Evolutionary conservation across 257 asterid genomes (phyloP).

Genomic region (Prunella vulgaris): DNA sequence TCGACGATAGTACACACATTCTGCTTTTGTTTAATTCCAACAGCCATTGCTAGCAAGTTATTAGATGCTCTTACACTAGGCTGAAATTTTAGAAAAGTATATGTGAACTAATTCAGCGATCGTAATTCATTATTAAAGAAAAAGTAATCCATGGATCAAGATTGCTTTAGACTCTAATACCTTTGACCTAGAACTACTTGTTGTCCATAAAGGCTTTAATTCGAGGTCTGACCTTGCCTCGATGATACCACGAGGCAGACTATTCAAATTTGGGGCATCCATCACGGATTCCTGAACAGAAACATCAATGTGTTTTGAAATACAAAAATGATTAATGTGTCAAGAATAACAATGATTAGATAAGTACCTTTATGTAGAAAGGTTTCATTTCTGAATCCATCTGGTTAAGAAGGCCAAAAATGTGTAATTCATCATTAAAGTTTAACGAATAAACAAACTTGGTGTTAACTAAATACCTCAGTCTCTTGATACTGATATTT

Average conservation of each 20-base stretch:
- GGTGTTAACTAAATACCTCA: constrained; percentile 52
- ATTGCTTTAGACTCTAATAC: constrained; percentile 23
- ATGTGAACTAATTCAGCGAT: too few species aligned
- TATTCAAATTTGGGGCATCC: constrained; percentile 34
- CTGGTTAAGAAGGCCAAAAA: constrained; percentile 51
- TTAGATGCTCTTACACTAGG: constrained; percentile 28
- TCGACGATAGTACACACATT: constrained; percentile 62
- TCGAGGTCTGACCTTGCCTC: constrained; percentile 81
- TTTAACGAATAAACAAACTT: too few species aligned
- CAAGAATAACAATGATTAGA: neutral
- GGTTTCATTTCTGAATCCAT: constrained; percentile 52
- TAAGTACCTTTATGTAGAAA: constrained; percentile 51
- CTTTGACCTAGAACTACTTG: constrained; percentile 59
- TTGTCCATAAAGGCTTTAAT: constrained; percentile 82
- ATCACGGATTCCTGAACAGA: constrained; percentile 42
- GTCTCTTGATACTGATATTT: constrained; percentile 77
- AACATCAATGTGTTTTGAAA: constrained; percentile 13
- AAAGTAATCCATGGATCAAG: neutral
- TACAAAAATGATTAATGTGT: neutral
- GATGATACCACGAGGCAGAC: constrained; percentile 80
- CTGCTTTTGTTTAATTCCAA: constrained; percentile 82
- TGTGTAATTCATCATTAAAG: neutral
- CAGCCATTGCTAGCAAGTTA: constrained; percentile 88
- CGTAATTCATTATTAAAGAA: neutral
- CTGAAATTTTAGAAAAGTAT: constrained; percentile 39